Percentiles rank a stretch among this genome's conserved stretches.
These are phyloP conservation scores for Penicillium concentricum DNA, from an alignment of 2,329 filamentous ascomycete genomes.

Conservation along the genomic window DNA sequence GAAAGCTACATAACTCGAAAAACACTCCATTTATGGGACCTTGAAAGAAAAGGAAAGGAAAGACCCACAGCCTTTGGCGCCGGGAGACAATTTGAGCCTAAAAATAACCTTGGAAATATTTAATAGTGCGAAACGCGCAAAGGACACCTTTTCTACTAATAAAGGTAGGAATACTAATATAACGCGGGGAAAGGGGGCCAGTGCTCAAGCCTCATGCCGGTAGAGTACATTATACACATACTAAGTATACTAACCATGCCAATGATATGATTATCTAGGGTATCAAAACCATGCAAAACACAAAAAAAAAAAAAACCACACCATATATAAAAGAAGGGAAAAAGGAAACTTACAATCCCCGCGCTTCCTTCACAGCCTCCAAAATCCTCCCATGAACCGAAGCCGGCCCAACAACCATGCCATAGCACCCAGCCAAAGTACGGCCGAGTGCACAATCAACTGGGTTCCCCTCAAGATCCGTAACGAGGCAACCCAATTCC, in stretches of 20 bases:
- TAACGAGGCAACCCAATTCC: slow-evolving; percentile 52
- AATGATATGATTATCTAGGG: slow-evolving; percentile 9
- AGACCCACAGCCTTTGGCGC: background rate
- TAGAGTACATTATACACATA: background rate
- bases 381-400: slow-evolving; percentile 35
- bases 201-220: slow-evolving; percentile 2
- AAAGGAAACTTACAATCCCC: slow-evolving; percentile 15
- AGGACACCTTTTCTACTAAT: background rate
- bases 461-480: slow-evolving; percentile 50
- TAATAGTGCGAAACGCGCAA: background rate
- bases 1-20: background rate
- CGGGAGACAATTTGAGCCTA: background rate
- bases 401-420: slow-evolving; percentile 43
- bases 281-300: slow-evolving; percentile 8
- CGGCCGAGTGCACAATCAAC: slow-evolving; percentile 51
- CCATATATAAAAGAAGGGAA: slow-evolving; percentile 1
- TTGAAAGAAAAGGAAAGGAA: background rate
- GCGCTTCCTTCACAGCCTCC: slow-evolving; percentile 27
- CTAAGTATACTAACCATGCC: slow-evolving; percentile 5
- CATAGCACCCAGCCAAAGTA: slow-evolving; percentile 39
- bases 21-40: background rate
- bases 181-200: slow-evolving; percentile 13
- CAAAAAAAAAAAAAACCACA: background rate
- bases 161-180: background rate
- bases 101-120: background rate